Evolutionary conservation across 306 rosid species (phyloP), one percentile per base, ranked within the genome.

Genomic region (Echinosophora koreensis): DNA sequence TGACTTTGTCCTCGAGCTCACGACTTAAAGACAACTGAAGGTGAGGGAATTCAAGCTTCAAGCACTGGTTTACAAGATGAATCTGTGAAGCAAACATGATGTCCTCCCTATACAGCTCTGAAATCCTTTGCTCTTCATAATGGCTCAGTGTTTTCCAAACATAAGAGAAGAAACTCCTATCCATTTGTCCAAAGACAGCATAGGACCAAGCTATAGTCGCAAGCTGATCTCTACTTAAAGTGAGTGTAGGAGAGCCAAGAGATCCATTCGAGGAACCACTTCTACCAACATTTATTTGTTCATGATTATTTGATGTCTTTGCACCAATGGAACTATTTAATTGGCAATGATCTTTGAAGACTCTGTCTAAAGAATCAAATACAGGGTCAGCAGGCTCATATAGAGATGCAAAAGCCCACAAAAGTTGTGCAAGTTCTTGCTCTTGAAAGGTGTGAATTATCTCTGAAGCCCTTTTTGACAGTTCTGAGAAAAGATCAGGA

Each of bases 381-480:
- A 95, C 18, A 65, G 70, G 69, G 55, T 84, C 91, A 66, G 84
- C 88, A 52, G 97, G 86, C 81, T 92, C 97, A 27, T 83, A 83
- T 44, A 95, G 77, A 84, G 96, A 87, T 34, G 98, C 91, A 79
- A 92, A 92, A 77, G 97, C 98, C 98, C 98, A 92, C 83, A 95
- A 84, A 34, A 95, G 77, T 86, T 95, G 98, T 28, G 97, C 90
- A 69, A 92, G 87, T 85, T 95, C 98, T 86, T 92, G 98, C 80
- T 87, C 98, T 73, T 75, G 93, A 79, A 95, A 90, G 14, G 97
- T 88, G 66, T 85, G 89, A 78, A 89, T 87, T 76, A 92, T 83
- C 49, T 81, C 74, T 6, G 96, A 84, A 41, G 97, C 97, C 83
- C 87, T 88, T 73, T 63, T 86, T 1, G 90, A 84, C 82, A 95